Conservation (phyloP, 2,329 filamentous ascomycete genomes). For the Nemania serpens region DNA sequence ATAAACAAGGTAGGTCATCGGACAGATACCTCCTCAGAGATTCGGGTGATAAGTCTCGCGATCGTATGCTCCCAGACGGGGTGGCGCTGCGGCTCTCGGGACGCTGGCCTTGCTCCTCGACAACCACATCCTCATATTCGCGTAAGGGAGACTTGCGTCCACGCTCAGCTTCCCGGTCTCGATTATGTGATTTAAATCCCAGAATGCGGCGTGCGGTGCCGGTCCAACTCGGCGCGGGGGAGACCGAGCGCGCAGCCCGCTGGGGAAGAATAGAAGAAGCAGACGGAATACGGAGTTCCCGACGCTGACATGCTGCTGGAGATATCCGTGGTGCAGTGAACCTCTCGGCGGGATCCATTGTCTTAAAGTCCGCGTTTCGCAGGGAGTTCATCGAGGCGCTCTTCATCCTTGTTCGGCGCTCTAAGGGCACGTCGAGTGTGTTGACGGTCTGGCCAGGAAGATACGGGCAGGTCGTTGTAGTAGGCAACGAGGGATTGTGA, state of each 20-base stretch:
- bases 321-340: constrained; percentile 71
- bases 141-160: constrained; percentile 37
- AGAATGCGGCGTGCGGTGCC: constrained; percentile 55
- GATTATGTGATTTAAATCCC: constrained; percentile 45
- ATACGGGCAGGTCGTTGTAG: constrained; percentile 80
- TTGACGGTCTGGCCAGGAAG: constrained; percentile 89
- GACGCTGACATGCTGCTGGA: constrained; percentile 48
- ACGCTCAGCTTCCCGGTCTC: constrained; percentile 42
- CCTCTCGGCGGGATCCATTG: constrained; percentile 78
- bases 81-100: constrained; percentile 42
- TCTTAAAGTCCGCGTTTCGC: constrained; percentile 64
- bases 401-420: constrained; percentile 63
- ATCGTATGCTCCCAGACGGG: constrained; percentile 50
- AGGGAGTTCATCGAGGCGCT: constrained; percentile 70
- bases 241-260: constrained; percentile 51
- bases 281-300: constrained; percentile 43
- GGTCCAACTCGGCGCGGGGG: constrained; percentile 54
- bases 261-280: constrained; percentile 43
- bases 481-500: constrained; percentile 72
- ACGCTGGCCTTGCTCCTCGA: constrained; percentile 35
- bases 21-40: constrained; percentile 57
- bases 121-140: constrained; percentile 35
- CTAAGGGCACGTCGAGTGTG: constrained; percentile 77
- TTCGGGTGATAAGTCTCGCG: constrained; percentile 60
- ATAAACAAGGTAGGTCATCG: constrained; percentile 48